phyloP scores from a whole-genome alignment of 306 rosid species.

The Lagenaria siceraria region DNA sequence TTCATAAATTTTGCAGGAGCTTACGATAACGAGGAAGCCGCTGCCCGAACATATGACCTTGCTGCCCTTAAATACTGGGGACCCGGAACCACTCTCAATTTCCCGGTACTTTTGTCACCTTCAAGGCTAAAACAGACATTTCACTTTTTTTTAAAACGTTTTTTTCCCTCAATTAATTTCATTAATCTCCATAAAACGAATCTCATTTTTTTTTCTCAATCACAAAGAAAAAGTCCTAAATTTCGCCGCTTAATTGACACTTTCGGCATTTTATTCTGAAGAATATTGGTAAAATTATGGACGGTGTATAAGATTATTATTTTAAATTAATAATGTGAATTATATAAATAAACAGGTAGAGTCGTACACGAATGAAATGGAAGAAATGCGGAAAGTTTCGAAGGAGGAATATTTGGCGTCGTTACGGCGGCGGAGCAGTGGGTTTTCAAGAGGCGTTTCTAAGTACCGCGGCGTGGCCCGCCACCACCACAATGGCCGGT shows the following conservation, averaged over 20 bases:
- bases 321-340: neutral
- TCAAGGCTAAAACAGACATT: neutral
- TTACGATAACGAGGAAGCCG: slow-evolving; percentile 75
- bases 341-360: slow-evolving; percentile 31
- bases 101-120: slow-evolving; percentile 40
- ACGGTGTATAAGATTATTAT: neutral
- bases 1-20: slow-evolving; percentile 37
- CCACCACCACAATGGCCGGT: slow-evolving; percentile 91
- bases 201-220: neutral
- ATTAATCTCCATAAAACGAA: neutral
- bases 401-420: slow-evolving; percentile 77
- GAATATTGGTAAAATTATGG: neutral
- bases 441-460: slow-evolving; percentile 87
- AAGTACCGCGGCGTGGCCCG: slow-evolving; percentile 95
- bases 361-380: slow-evolving; percentile 47
- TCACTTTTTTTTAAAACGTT: neutral
- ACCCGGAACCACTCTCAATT: slow-evolving; percentile 52
- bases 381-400: slow-evolving; percentile 51
- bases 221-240: neutral
- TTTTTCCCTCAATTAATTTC: too few relatives aligned
- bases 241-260: neutral
- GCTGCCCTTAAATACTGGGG: slow-evolving; percentile 99
- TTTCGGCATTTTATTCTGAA: neutral
- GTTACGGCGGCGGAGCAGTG: slow-evolving; percentile 68
- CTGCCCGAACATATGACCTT: slow-evolving; percentile 87